A percentile compares a stretch with the other conserved stretches of the same genome.
phyloP scores from a whole-genome alignment of 1,284 basidiomycete species.

The Caloboletus firmus region DNA sequence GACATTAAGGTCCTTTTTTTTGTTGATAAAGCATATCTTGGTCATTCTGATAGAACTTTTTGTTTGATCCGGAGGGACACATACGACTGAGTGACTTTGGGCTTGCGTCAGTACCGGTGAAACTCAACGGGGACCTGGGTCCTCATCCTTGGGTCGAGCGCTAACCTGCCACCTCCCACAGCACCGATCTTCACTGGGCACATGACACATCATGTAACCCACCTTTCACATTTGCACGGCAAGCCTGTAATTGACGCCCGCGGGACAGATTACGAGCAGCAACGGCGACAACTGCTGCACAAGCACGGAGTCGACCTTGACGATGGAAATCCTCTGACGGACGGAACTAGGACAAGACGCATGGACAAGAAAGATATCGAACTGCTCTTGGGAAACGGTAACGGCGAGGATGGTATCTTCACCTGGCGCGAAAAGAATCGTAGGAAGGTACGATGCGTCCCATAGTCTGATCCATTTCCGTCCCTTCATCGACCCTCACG shows the following conservation, averaged over 20 bases:
- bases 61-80: slow-evolving; percentile 91
- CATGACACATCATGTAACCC: slow-evolving; percentile 83
- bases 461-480: slow-evolving; percentile 28
- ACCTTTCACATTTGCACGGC: slow-evolving; percentile 22
- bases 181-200: slow-evolving; percentile 86
- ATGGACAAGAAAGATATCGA: slow-evolving; percentile 80
- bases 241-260: slow-evolving; percentile 17
- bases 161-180: slow-evolving; percentile 35
- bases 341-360: slow-evolving; percentile 67
- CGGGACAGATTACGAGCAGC: slow-evolving; percentile 85
- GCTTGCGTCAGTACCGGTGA: slow-evolving; percentile 67
- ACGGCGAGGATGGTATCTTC: slow-evolving; percentile 77
- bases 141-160: slow-evolving; percentile 11
- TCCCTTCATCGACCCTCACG: slow-evolving; percentile 16
- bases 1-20: slow-evolving; percentile 34
- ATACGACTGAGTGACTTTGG: slow-evolving; percentile 96
- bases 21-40: slow-evolving; percentile 27
- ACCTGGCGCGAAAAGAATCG: slow-evolving; percentile 95
- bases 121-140: slow-evolving; percentile 25
- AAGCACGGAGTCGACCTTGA: slow-evolving; percentile 96
- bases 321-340: slow-evolving; percentile 63
- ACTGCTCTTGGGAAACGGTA: slow-evolving; percentile 73
- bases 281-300: slow-evolving; percentile 82
- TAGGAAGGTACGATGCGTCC: slow-evolving; percentile 61
- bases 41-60: slow-evolving; percentile 73